These are phyloP conservation scores for Fusarium ramigenum DNA, from an alignment of 2,329 filamentous ascomycete genomes.

Conservation along the genomic window DNA sequence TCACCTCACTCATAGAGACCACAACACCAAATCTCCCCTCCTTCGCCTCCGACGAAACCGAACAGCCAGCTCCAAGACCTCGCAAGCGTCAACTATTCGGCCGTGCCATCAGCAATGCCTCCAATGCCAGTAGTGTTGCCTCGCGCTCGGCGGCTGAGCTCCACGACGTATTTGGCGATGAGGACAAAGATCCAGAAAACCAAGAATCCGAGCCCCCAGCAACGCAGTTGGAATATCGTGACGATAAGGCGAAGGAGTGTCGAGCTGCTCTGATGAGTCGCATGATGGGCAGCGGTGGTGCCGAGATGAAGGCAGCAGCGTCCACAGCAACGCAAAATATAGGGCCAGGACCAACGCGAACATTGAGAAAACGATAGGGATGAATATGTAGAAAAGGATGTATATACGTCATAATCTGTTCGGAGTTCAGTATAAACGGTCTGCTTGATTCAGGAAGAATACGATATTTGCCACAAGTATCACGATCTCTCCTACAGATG, in stretches of 20 bases:
- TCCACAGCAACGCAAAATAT: conserved; percentile 2
- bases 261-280: conserved; percentile 57
- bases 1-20: conserved; percentile 55
- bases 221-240: conserved; percentile 65
- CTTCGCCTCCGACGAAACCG: conserved; percentile 25
- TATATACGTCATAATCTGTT: conserved; percentile 2
- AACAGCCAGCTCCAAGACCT: conserved; percentile 36
- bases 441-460: background rate
- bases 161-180: conserved; percentile 36
- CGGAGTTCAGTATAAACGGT: background rate
- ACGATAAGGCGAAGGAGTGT: conserved; percentile 57
- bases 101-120: conserved; percentile 67
- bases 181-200: conserved; percentile 36
- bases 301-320: conserved; percentile 26
- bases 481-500: background rate
- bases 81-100: conserved; percentile 63
- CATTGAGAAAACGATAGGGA: conserved; percentile 37
- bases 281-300: conserved; percentile 48
- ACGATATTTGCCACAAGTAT: background rate
- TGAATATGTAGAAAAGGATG: background rate
- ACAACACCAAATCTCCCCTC: conserved; percentile 28
- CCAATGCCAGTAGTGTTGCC: conserved; percentile 58
- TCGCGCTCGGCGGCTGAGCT: conserved; percentile 52
- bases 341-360: conserved; percentile 23
- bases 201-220: conserved; percentile 50